Evolutionary conservation across 2,329 filamentous ascomycete species (phyloP).

Genomic region (Fusarium caatingaense): DNA sequence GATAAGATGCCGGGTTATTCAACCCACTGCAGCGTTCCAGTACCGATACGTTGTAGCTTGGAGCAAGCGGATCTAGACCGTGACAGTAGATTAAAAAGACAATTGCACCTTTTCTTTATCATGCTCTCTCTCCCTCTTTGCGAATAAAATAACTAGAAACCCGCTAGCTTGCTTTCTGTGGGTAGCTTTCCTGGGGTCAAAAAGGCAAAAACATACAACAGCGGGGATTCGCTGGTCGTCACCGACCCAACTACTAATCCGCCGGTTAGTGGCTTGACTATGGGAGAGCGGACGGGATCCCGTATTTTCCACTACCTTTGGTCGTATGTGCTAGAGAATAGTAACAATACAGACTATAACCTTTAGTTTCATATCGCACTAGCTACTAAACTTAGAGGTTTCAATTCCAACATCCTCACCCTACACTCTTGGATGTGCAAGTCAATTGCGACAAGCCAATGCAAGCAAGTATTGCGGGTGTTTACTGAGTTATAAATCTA

Average conservation of each 20-base stretch:
- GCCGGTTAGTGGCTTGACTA: conserved; percentile 11
- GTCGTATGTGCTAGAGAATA: not conserved
- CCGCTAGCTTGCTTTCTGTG: too few species aligned
- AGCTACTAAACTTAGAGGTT: not conserved
- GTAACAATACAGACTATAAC: fast-evolving
- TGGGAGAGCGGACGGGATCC: conserved; percentile 8
- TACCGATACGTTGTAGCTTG: not conserved
- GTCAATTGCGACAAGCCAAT: not conserved
- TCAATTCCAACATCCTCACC: not conserved
- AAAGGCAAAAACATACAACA: not conserved
- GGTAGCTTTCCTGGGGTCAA: not conserved
- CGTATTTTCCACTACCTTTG: conserved; percentile 11
- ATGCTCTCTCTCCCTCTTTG: not conserved
- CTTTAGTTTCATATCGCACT: fast-evolving
- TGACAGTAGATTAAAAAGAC: not conserved
- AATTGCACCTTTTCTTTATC: not conserved
- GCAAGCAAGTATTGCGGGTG: not conserved
- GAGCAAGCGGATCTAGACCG: not conserved
- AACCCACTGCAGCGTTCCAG: not conserved
- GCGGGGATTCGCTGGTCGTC: conserved; percentile 10
- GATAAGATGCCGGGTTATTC: not conserved
- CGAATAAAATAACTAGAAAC: not conserved
- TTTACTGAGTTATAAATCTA: fast-evolving
- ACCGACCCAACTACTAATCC: conserved; percentile 12
- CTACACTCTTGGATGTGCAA: not conserved